Percentiles rank a stretch among this genome's conserved stretches.
Conservation (phyloP, 2,329 filamentous ascomycete genomes). For the Aspergillus bombycis region DNA sequence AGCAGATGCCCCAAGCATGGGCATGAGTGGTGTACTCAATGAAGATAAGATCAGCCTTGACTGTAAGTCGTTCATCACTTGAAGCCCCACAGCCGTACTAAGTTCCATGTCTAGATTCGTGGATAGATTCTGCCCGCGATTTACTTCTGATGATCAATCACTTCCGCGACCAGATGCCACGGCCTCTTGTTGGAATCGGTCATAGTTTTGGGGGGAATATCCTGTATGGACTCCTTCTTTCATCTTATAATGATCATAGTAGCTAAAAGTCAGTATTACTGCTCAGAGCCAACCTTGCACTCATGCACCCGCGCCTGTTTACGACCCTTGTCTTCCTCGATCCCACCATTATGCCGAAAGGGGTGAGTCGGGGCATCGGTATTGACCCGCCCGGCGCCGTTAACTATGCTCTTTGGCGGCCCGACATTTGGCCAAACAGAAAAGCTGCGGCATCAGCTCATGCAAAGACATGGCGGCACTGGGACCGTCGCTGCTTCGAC, state of each 20-base stretch:
- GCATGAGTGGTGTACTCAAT: constrained; percentile 13
- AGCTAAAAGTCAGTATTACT: not conserved
- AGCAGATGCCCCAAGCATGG: constrained; percentile 16
- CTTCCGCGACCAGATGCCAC: constrained; percentile 20
- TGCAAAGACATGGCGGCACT: constrained; percentile 7
- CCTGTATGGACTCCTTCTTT: not conserved
- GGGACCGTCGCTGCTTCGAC: constrained; percentile 15
- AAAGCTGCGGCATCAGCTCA: constrained; percentile 4
- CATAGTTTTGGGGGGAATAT: constrained; percentile 20
- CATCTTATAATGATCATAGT: not conserved
- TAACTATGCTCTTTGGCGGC: constrained; percentile 6
- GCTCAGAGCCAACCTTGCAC: constrained; percentile 1
- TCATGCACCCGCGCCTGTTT: constrained; percentile 9
- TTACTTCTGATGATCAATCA: constrained; percentile 22
- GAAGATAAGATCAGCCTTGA: constrained; percentile 17
- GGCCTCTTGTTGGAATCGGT: constrained; percentile 21
- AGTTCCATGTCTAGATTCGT: constrained; percentile 1
- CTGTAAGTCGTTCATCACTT: constrained; percentile 5
- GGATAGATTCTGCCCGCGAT: constrained; percentile 22
- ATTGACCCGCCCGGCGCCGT: constrained; percentile 1
- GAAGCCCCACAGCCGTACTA: not conserved
- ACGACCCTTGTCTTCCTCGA: constrained; percentile 15
- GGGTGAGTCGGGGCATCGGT: not conserved
- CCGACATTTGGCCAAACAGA: constrained; percentile 15
- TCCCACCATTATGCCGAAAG: constrained; percentile 11